Base-by-base conservation (phyloP, 2,329 filamentous ascomycete species). In the Cladosporium colombiae region DNA sequence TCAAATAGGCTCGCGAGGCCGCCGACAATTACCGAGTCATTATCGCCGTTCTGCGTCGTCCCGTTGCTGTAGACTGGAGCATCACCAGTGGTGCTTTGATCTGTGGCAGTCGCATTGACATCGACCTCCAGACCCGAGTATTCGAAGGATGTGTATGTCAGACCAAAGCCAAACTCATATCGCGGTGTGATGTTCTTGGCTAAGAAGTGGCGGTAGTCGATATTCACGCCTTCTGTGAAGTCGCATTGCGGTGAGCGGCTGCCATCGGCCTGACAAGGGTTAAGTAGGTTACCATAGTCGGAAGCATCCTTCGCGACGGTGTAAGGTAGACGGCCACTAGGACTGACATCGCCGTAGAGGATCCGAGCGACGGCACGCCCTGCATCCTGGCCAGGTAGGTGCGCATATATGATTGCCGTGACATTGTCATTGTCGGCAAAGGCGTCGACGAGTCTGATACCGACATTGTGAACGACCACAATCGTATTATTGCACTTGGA, bases 371-470 rank as follows among this genome's bases (percentile, higher is more conserved):
- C 71, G 0, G 86, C 83, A 1, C 78, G 76, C 0, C 88, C 88
- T 1, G 84, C 85, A 65, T 88, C 85, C 71, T 90, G 86, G 0
- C 88, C 88, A 0, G 88, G 88, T 0, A 89, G 78, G 70, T 89
- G 88, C 5, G 86, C 88, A 69, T 86, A 86, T 0, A 91, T 80
- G 18, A 91, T 78, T 1, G 83, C 87, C 0, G 87, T 89, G 37
- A 91, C 83, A 68, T 90, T 90, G 8, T 82, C 78, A 66, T 91
- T 83, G 58, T 89, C 84, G 66, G 87, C 80, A 79, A 86, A 91
- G 1, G 79, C 77, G 66, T 89, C 87, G 0, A 90, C 83, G 0
- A 88, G 74, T 1, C 88, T 81, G 11, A 84, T 79, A 0, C 88
- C 88, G 1, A 87, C 86, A 50, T 88, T 89, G 75, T 90, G 88